Percentiles rank a stretch among this genome's conserved stretches.
Conservation (phyloP, 805 yeast genomes). For the Cyberlindnera euphorbiiphila region DNA sequence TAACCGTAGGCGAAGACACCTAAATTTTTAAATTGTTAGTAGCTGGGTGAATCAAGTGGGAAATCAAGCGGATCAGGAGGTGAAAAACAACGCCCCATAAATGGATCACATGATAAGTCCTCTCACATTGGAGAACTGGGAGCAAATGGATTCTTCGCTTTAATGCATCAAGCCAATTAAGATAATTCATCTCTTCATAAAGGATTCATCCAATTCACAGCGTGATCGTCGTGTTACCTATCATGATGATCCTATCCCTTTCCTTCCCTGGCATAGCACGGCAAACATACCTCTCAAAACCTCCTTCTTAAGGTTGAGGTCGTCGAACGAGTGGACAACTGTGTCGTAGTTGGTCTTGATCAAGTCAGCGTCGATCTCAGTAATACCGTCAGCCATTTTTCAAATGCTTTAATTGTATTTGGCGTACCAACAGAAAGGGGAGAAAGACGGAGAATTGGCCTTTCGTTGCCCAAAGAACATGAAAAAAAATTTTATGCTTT, state of each 20-base stretch:
- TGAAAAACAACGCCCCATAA: no score
- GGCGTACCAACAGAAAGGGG: not conserved
- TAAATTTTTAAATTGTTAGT: slow-evolving; percentile 35
- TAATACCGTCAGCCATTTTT: slow-evolving; percentile 56
- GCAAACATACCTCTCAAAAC: slow-evolving; percentile 42
- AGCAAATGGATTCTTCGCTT: no score
- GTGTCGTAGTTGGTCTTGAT: slow-evolving; percentile 97
- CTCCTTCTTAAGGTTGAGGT: slow-evolving; percentile 67
- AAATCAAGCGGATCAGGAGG: not conserved
- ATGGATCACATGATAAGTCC: no score
- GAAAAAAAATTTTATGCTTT: not conserved
- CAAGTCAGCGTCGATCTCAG: slow-evolving; percentile 75
- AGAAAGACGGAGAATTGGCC: slow-evolving; percentile 3
- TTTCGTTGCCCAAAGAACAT: no score
- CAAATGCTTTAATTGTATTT: not conserved
- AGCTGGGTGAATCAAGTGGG: no score
- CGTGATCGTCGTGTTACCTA: no score
- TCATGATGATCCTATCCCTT: no score
- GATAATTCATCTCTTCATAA: no score
- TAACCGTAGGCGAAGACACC: slow-evolving; percentile 89
- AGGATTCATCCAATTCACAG: no score
- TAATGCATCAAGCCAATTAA: no score
- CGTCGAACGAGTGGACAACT: slow-evolving; percentile 74
- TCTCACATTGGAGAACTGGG: no score
- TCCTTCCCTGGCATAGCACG: not conserved